Evolutionary conservation across 306 rosid genomes (phyloP).

Genomic region (Cicer chorassanicum): DNA sequence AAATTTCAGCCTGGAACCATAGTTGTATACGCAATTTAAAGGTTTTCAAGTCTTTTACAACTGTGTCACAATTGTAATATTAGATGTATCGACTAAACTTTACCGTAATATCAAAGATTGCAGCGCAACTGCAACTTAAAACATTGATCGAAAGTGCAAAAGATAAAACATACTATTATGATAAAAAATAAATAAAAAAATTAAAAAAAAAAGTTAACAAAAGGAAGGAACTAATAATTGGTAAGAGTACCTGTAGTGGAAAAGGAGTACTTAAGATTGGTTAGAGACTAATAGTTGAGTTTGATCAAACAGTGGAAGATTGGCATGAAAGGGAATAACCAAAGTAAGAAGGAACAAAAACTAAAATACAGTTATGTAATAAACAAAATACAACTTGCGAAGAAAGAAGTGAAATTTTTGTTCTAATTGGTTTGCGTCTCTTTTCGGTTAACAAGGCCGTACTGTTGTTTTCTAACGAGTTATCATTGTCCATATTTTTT

Average conservation of each 20-base stretch:
- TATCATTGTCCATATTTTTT: neutral
- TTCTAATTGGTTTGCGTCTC: neutral
- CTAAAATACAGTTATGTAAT: neutral
- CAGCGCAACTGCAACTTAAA: too few relatives aligned
- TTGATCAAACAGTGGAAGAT: neutral
- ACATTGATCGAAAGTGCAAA: too few relatives aligned
- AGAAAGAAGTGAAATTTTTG: neutral
- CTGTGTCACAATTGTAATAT: too few relatives aligned
- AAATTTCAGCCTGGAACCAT: too few relatives aligned
- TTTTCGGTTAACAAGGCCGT: constrained; percentile 23
- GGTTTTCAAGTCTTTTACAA: too few relatives aligned
- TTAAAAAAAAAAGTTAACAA: neutral
- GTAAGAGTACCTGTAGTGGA: neutral
- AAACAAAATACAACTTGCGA: neutral
- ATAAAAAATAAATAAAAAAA: too few relatives aligned
- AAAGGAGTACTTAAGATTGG: neutral
- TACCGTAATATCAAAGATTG: too few relatives aligned
- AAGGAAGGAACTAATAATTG: neutral
- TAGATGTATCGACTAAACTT: too few relatives aligned
- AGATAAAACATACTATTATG: too few relatives aligned
- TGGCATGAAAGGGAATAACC: neutral
- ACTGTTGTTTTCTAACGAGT: neutral
- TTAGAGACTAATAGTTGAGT: neutral
- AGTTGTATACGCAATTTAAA: too few relatives aligned
- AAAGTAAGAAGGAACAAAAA: neutral